Base-by-base conservation (phyloP, 768 basidiomycete species). In the Pleurotus tuber-regium region DNA sequence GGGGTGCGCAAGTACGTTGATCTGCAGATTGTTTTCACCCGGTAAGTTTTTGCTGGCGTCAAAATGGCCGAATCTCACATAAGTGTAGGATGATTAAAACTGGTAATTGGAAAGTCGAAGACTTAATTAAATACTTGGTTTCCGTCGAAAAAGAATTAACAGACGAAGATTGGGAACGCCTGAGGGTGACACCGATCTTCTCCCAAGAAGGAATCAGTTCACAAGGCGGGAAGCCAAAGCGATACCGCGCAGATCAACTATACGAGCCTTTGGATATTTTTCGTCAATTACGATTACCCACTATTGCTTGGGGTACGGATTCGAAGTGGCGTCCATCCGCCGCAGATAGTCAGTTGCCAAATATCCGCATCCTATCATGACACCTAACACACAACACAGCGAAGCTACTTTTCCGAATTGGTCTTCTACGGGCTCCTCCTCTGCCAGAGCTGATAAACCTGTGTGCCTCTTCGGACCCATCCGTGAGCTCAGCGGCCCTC, bases 1-100 rank as follows among this genome's bases (percentile, higher is more conserved):
- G 96, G 93, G 9, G 91, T 98, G 9, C 80, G 92, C 14, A 91
- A 84, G 63, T 93, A 95, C 56, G 92, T 98, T 5, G 90, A 98
- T 54, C 74, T 98, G 1, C 94, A 98, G 64, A 73, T 97, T 2
- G 79, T 99, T n/a, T 99, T 99, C 63, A 82, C 87, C 49, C 78
- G 94, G 86, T 89, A 48, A 42, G 53, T 16, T 31, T 19, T 19
- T 30, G 9, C 40, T 42, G 18, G 3, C 21, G 24, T 19, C 10
- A 11, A 26, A 9, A 7, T 18, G 8, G 31, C 24, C 19, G 9
- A 36, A 24, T 21, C 23, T 8, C 30, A 33, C 24, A 30, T 18
- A 26, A 26, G 28, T 43, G 3, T 54, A 92, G 90, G 64, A 89
- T 92, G 88, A 82, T 92, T 57, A 89, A 87, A 65, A 90, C 89